Base-by-base conservation (phyloP, 225 moss, liverwort and hornwort species). In the Ulota crispa region DNA sequence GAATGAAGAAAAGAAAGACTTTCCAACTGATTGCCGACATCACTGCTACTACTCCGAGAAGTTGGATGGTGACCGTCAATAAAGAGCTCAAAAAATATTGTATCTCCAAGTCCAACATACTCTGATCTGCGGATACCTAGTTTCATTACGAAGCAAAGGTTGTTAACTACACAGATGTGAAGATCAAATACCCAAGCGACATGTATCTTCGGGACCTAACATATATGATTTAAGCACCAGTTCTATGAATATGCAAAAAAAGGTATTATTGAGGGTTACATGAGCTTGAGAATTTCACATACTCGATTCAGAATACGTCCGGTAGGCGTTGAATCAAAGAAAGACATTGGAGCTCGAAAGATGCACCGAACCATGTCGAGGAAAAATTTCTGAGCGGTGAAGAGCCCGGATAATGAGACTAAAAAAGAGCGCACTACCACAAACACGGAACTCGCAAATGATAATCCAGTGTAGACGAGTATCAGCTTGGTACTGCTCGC, bases 101-200 rank as follows among this genome's bases (percentile, higher is more conserved):
- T 72, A 93, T 79, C 50, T 91, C 88, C 43, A 55, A 64, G 72
- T 98, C 98, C 66, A 98, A 64, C 64, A 88, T 83, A 83, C 88
- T 88, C 83, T 98, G 98, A 77, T 98, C 98, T 73, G 93, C 89
- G 2, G 98, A 95, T 75, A 91, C 95, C 98, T 98, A 85, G 56
- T 73, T 67, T 59, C 67, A 77, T 65, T 23, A 64, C 56, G 73
- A 24, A 52, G 45, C 27, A 3, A 64, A 72, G 32, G 28, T 54
- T 43, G 16, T 53, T 18, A 53, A 32, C 31, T 30, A 34, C 43
- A 27, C 23, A 68, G 36, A n/a, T 41, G 14, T 9, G 62, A 72
- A 37, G 52, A 61, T 62, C 27, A 27, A 84, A 64, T 16, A 59
- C 31, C 65, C 27, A 78, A 61, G 62, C 14, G 18, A 21, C 31